Evolutionary conservation across 257 asterid species (phyloP).

Genomic region (Salvia rosmarinus): DNA sequence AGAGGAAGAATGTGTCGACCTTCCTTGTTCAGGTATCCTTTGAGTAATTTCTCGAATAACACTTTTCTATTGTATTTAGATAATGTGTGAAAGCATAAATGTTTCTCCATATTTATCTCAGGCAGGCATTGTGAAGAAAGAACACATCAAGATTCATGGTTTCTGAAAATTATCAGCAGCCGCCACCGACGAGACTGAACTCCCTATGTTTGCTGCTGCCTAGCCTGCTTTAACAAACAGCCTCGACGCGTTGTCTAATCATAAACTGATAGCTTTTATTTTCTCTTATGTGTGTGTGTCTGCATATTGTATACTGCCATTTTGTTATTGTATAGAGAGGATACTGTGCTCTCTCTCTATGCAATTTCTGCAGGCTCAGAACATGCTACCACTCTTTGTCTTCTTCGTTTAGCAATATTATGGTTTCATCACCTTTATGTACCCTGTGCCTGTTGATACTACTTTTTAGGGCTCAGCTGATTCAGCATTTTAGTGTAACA

Average conservation of each 20-base stretch:
- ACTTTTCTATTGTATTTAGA: not conserved
- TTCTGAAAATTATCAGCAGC: constrained; percentile 46
- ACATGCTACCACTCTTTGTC: constrained; percentile 17
- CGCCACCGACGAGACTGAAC: constrained; percentile 21
- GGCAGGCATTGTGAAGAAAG: constrained; percentile 89
- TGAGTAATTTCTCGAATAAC: not conserved
- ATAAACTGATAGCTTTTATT: constrained; percentile 10
- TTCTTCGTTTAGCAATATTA: not conserved
- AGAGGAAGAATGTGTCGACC: constrained; percentile 60
- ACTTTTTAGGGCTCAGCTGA: not conserved
- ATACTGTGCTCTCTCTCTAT: constrained; percentile 8
- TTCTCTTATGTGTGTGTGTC: not conserved
- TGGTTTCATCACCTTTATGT: constrained; percentile 1
- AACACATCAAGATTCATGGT: constrained; percentile 79
- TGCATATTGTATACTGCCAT: constrained; percentile 26
- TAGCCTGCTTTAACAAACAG: constrained; percentile 5
- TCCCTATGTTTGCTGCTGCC: constrained; percentile 33
- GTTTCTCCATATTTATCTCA: constrained; percentile 29
- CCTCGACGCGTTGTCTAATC: constrained; percentile 3
- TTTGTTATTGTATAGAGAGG: constrained; percentile 13
- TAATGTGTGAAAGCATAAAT: not conserved
- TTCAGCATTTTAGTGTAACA: not conserved
- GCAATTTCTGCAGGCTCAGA: constrained; percentile 8
- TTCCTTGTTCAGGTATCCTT: constrained; percentile 55
- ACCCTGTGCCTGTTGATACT: not conserved